Evolutionary conservation across 345 rosid species (phyloP).

Genomic region (Hibiscus mutabilis): DNA sequence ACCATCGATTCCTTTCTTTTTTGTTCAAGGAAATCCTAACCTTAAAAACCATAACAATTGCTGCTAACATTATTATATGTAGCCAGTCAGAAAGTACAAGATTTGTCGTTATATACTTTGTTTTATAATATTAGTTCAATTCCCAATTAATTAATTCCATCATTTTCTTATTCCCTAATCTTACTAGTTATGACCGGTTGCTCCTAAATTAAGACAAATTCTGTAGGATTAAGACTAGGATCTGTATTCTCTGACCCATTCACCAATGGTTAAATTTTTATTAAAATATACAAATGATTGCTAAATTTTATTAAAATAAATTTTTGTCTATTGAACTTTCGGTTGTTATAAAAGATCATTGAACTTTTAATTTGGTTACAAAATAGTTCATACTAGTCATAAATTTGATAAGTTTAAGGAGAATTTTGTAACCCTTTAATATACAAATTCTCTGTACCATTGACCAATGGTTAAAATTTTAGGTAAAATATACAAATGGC

Average conservation of each 20-base stretch:
- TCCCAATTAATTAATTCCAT: neutral
- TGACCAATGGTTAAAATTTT: too few relatives aligned
- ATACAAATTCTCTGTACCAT: too few relatives aligned
- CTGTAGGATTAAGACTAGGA: neutral
- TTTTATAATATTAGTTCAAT: neutral
- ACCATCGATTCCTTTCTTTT: constrained; percentile 6
- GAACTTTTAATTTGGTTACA: too few relatives aligned
- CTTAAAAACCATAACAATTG: neutral
- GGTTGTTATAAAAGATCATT: too few relatives aligned
- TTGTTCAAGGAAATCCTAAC: constrained; percentile 19
- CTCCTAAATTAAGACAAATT: neutral
- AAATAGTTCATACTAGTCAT: too few relatives aligned
- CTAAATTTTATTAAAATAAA: too few relatives aligned
- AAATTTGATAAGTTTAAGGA: too few relatives aligned
- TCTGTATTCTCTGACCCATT: neutral
- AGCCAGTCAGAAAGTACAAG: neutral
- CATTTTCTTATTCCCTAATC: neutral
- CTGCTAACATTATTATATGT: neutral
- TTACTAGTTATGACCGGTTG: neutral
- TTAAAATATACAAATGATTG: too few relatives aligned
- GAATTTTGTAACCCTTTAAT: too few relatives aligned
- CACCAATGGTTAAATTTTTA: neutral
- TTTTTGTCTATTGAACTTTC: too few relatives aligned
- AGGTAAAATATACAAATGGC: too few relatives aligned
- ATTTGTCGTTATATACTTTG: neutral